phyloP scores from a whole-genome alignment of 2,329 filamentous ascomycete species.

The Claviceps purpurea region DNA sequence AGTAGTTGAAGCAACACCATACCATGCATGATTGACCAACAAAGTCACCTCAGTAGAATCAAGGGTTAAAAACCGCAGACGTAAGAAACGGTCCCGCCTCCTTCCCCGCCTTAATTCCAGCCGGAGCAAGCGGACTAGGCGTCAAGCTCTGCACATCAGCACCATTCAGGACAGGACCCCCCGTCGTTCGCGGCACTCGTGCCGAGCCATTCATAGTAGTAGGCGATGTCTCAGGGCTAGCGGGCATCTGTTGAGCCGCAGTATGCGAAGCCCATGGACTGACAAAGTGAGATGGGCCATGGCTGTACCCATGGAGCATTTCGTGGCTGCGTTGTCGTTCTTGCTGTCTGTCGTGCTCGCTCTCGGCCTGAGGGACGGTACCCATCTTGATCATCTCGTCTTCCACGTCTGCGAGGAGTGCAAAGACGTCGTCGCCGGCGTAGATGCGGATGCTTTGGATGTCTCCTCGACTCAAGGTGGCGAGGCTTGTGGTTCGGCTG shows the following conservation, averaged over 20 bases:
- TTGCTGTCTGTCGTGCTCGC: conserved; percentile 26
- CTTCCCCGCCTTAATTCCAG: conserved; percentile 1
- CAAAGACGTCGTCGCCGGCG: conserved; percentile 53
- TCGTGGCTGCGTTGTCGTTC: conserved; percentile 40
- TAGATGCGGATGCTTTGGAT: conserved; percentile 57
- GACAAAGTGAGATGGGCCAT: conserved; percentile 9
- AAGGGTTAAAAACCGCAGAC: conserved; percentile 36
- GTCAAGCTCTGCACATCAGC: neutral
- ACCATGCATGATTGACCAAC: too few species aligned
- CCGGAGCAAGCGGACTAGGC: neutral
- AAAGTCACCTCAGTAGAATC: conserved; percentile 1
- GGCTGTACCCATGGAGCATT: conserved; percentile 24
- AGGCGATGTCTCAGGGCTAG: neutral
- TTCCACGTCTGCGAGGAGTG: conserved; percentile 54
- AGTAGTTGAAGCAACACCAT: too few species aligned
- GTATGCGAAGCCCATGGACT: conserved; percentile 5
- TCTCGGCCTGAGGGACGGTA: neutral
- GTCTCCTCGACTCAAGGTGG: conserved; percentile 23
- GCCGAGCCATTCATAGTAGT: conserved; percentile 6
- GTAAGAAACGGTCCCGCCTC: conserved; percentile 30
- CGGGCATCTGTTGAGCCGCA: conserved; percentile 6
- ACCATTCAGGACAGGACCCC: neutral
- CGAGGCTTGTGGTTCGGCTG: conserved; percentile 13
- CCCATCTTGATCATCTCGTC: conserved; percentile 25
- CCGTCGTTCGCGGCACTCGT: too few species aligned